phyloP scores from a whole-genome alignment of 208 protist species.

The Leishmania martiniquensis region DNA sequence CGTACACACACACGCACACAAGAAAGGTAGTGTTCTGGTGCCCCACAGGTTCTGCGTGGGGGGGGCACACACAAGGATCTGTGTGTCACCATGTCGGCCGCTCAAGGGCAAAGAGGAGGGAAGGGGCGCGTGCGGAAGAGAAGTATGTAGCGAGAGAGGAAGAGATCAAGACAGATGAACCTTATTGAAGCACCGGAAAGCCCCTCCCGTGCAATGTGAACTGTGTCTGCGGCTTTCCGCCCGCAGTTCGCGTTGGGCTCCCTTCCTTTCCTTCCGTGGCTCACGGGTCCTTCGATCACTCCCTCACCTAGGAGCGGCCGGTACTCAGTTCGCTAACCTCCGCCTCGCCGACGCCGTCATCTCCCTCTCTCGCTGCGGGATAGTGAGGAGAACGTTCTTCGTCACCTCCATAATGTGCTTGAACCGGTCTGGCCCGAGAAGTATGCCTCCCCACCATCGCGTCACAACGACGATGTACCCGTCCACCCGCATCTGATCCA shows the following conservation, averaged over 20 bases:
- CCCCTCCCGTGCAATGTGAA: neutral
- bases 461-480: conserved; percentile 93
- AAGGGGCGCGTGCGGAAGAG: neutral
- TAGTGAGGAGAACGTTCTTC: conserved; percentile 70
- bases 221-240: neutral
- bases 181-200: neutral
- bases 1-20: no score
- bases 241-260: neutral
- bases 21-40: no score
- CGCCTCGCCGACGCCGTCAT: neutral
- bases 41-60: no score
- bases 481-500: conserved; percentile 83
- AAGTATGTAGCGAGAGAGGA: neutral
- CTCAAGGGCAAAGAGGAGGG: neutral
- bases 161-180: neutral
- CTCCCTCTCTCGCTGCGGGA: conserved; percentile 56
- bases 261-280: no score
- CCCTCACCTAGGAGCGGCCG: no score
- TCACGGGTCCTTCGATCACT: neutral
- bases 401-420: conserved; percentile 93
- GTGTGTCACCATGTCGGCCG: neutral
- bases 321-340: conserved; percentile 7
- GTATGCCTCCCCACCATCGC: conserved; percentile 96
- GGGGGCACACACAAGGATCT: neutral
- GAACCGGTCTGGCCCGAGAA: conserved; percentile 94